Evolutionary conservation across 306 rosid genomes (phyloP), one percentile per base, ranked within the genome.

Genomic region (Begonia loranthoides): DNA sequence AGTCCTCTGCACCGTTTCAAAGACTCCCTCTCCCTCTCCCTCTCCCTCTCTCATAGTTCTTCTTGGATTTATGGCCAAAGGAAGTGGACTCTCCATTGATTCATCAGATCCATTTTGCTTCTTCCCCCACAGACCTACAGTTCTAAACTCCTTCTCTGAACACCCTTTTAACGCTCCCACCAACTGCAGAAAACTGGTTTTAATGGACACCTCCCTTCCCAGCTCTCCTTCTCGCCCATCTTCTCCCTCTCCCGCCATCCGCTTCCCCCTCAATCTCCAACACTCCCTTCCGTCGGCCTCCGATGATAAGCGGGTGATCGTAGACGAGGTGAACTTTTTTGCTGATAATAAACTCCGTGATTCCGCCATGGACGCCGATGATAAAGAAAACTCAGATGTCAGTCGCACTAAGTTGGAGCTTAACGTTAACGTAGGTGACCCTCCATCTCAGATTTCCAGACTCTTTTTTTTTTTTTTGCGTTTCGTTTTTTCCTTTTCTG

Each of bases 51-150:
- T 54, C 24, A 9, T 50, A 49, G 52, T 54, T 55, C 70, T 56
- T 67, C 63, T 63, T 46, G 50, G 50, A 67, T 77, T 76, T 58
- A 82, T 82, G 81, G 87, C 64, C 73, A 73, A 74, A 65, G 74
- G 60, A 57, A 65, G 78, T 77, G 87, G 84, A 82, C 83, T 81
- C 70, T 64, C 84, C 72, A 77, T 84, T 85, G 87, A 77, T 89
- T 73, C 82, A 76, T 73, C 82, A 76, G 87, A 82, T 84, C 97
- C 84, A 67, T 14, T 52, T 41, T 62, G 65, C 54, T 73, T 74
- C 71, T 77, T 71, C 41, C 72, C 57, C 50, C 73, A 73, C 71
- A 60, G 55, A 3, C 84, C 94, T 15, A 50, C 51, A 62, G 82
- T 75, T 48, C 92, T 78, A 48, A 76, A 87, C 72, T 82, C 96